Percentiles rank a stretch among this genome's conserved stretches.
These are phyloP conservation scores for Agroathelia rolfsii DNA, from an alignment of 1,284 basidiomycete species.

Conservation along the genomic window DNA sequence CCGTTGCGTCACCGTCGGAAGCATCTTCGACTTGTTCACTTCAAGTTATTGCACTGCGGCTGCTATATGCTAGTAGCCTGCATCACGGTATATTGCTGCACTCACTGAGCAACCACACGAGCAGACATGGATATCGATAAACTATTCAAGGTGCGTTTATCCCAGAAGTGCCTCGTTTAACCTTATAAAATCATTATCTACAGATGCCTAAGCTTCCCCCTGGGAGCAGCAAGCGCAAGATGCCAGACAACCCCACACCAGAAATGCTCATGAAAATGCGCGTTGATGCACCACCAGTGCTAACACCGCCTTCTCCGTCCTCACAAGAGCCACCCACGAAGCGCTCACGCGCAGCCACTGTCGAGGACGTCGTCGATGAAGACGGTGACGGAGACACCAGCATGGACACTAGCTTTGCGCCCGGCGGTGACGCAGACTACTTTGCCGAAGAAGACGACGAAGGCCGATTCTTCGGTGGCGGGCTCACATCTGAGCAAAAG, in stretches of 20 bases:
- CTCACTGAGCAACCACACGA: background rate
- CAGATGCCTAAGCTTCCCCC: constrained; percentile 64
- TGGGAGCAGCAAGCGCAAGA: constrained; percentile 63
- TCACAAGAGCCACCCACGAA: constrained; percentile 16
- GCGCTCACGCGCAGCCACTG: constrained; percentile 33
- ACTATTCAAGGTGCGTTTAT: constrained; percentile 60
- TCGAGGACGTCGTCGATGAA: constrained; percentile 48
- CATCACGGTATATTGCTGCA: background rate
- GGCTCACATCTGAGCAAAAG: constrained; percentile 83
- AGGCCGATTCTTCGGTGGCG: constrained; percentile 89
- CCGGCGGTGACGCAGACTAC: constrained; percentile 81
- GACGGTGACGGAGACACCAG: constrained; percentile 32
- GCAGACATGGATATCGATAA: constrained; percentile 66
- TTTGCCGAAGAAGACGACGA: constrained; percentile 87
- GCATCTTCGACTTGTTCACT: too few species aligned
- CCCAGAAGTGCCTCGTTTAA: constrained; percentile 4
- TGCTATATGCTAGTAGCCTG: too few species aligned
- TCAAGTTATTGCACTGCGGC: too few species aligned
- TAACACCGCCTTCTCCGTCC: constrained; percentile 13
- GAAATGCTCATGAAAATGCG: constrained; percentile 75
- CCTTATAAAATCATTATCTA: background rate
- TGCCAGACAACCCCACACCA: constrained; percentile 74
- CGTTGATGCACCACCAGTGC: constrained; percentile 30
- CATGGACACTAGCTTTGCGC: constrained; percentile 45
- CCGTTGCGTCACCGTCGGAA: too few species aligned